Evolutionary conservation across 1,284 basidiomycete genomes (phyloP).

Genomic region (Sphaerobolus stellatus): DNA sequence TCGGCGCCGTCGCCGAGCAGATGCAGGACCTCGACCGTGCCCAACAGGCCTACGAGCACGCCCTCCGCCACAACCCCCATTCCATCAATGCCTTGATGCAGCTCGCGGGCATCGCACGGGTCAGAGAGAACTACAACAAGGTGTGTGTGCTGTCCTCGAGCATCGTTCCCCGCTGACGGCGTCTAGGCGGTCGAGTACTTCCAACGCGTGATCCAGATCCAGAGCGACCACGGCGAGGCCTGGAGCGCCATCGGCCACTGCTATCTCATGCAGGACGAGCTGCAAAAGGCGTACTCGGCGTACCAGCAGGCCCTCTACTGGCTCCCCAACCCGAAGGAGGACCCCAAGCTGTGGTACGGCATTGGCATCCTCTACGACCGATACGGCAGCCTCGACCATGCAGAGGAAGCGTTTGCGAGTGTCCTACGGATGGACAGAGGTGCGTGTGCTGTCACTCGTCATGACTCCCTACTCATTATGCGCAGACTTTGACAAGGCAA

Average conservation of each 20-base stretch:
- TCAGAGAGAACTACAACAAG: conserved; percentile 85
- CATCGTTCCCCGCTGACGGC: background rate
- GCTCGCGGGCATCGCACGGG: conserved; percentile 86
- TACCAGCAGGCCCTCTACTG: conserved; percentile 98
- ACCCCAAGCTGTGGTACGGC: conserved; percentile 99
- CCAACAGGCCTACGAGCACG: conserved; percentile 86
- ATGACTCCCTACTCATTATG: conserved; percentile 25
- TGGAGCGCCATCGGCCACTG: conserved; percentile 96
- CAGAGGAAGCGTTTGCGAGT: conserved; percentile 96
- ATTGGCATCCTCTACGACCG: conserved; percentile 99
- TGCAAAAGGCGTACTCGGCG: conserved; percentile 97
- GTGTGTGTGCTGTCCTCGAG: conserved; percentile 43
- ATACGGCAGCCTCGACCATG: conserved; percentile 97
- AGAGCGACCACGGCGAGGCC: conserved; percentile 92
- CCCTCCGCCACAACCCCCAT: conserved; percentile 87
- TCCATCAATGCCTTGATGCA: conserved; percentile 86
- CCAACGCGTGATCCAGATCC: conserved; percentile 83
- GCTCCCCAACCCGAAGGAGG: conserved; percentile 95
- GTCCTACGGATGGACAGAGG: conserved; percentile 97
- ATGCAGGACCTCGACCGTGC: conserved; percentile 90
- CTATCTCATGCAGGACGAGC: conserved; percentile 98
- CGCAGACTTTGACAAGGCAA: conserved; percentile 95
- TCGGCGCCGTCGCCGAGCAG: conserved; percentile 88
- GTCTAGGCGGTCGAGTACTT: conserved; percentile 90
- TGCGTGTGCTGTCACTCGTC: conserved; percentile 39